Evolutionary conservation across 352 stramenopile species (phyloP).

Genomic region (Globisporangium emineosum): DNA sequence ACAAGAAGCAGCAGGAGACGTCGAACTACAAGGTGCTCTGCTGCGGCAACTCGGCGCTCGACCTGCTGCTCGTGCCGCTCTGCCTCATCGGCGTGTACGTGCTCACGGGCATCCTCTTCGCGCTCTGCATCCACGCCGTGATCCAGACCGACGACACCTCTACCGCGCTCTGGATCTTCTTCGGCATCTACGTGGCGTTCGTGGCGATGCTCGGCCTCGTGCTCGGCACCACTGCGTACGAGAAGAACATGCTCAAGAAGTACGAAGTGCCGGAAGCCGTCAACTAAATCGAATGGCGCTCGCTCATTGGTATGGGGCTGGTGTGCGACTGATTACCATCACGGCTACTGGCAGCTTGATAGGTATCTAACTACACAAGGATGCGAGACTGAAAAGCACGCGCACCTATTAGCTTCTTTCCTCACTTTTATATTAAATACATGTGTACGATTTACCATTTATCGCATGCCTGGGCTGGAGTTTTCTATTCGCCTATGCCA

Average conservation of each 20-base stretch:
- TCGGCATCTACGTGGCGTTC: constrained; percentile 66
- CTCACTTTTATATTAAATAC: constrained; percentile 9
- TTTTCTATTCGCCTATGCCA: too few species aligned
- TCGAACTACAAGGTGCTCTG: constrained; percentile 48
- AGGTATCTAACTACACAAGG: neutral
- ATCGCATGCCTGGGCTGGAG: neutral
- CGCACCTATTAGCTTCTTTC: neutral
- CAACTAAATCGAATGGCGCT: neutral
- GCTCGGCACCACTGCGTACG: constrained; percentile 59
- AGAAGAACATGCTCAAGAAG: constrained; percentile 55
- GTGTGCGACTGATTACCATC: neutral
- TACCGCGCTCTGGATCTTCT: constrained; percentile 81
- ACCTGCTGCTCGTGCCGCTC: constrained; percentile 71
- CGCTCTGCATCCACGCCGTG: constrained; percentile 63
- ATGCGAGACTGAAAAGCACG: neutral
- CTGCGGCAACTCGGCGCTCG: constrained; percentile 70
- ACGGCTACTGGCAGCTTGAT: neutral
- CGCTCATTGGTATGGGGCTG: neutral
- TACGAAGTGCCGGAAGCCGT: constrained; percentile 34
- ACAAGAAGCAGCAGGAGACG: constrained; percentile 13
- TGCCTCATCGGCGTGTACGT: constrained; percentile 56
- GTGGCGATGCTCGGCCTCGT: constrained; percentile 59
- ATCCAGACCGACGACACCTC: constrained; percentile 76
- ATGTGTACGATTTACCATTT: constrained; percentile 13
- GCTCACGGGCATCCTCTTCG: constrained; percentile 66